These are phyloP conservation scores for Cryphonectria nitschkei DNA, from an alignment of 2,329 filamentous ascomycete species.

Conservation along the genomic window DNA sequence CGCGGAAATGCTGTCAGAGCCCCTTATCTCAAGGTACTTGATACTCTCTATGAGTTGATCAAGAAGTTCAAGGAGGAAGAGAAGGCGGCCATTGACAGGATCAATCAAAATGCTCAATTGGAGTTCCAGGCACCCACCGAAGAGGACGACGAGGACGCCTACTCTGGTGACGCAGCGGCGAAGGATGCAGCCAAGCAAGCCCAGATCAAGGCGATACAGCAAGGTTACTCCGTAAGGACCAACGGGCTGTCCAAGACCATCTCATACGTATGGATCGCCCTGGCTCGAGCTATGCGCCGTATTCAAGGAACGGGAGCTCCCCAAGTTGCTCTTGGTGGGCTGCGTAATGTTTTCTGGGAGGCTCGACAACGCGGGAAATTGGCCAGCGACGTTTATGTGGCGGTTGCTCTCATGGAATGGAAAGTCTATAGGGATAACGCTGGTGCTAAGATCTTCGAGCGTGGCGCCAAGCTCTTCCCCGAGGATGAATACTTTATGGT, in stretches of 20 bases:
- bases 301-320: constrained; percentile 82
- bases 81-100: constrained; percentile 57
- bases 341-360: constrained; percentile 86
- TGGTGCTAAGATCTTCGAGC: constrained; percentile 93
- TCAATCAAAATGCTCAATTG: constrained; percentile 52
- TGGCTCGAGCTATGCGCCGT: constrained; percentile 91
- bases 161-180: constrained; percentile 43
- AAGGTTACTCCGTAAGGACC: constrained; percentile 73
- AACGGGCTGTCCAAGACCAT: constrained; percentile 81
- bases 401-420: constrained; percentile 89
- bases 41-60: constrained; percentile 85
- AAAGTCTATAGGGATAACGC: constrained; percentile 94
- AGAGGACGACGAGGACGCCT: constrained; percentile 56
- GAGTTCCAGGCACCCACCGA: constrained; percentile 35
- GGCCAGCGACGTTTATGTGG: constrained; percentile 93
- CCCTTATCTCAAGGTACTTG: constrained; percentile 81
- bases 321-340: constrained; percentile 63
- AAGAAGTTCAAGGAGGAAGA: constrained; percentile 71
- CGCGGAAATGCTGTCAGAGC: constrained; percentile 80
- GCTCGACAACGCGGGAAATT: constrained; percentile 85
- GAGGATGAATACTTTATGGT: constrained; percentile 92
- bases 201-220: constrained; percentile 63
- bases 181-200: constrained; percentile 65
- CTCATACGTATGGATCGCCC: constrained; percentile 91
- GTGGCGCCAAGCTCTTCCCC: constrained; percentile 89